Evolutionary conservation across 208 protist genomes (phyloP), one percentile per base, ranked within the genome.

Genomic region (Trypanosoma scelopori): DNA sequence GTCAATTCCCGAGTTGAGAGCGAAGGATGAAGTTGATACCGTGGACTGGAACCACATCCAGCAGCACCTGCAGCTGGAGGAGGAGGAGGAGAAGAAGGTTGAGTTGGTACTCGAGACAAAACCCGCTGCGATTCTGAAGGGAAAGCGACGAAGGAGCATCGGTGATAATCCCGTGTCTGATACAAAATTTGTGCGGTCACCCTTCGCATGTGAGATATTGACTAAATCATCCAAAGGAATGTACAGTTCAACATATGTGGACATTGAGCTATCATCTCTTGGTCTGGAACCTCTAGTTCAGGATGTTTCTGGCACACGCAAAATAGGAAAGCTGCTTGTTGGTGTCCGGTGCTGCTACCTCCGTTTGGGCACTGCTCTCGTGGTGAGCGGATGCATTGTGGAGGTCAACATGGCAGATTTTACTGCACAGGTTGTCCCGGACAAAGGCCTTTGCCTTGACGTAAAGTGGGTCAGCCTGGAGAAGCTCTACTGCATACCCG

Each of bases 311-410:
- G 45, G 35, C 18, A 43, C 20, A 35, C 48, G 55, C n/a, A 55
- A 57, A 51, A 48, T n/a, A 27, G 25, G 18, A 37, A 71, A 73
- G 46, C 50, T 45, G 30, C 15, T 78, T 5, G 42, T 76, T 22
- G 83, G 83, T 5, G 30, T 46, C 49, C 49, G 20, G 7, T 89
- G 83, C 71, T 85, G 79, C 62, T 86, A 84, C 43, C 51, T 89
- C 0, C 53, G 74, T 43, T 59, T 83, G 25, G 83, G 80, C 23
- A 89, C 79, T 12, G 76, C 83, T 0, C 53, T 80, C 66, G 68
- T 89, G 16, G 72, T 89, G 2, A 81, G 71, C 25, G 83, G 83
- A 9, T 67, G 74, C 47, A 81, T 89, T 61, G 52, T 84, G 16
- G 83, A 86, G 50, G 55, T 81, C 1, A 80, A 70, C 45, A 39